Percentiles rank a stretch among this genome's conserved stretches.
Conservation (phyloP, 2,329 filamentous ascomycete species). For the Cadophora luteo-olivacea region DNA sequence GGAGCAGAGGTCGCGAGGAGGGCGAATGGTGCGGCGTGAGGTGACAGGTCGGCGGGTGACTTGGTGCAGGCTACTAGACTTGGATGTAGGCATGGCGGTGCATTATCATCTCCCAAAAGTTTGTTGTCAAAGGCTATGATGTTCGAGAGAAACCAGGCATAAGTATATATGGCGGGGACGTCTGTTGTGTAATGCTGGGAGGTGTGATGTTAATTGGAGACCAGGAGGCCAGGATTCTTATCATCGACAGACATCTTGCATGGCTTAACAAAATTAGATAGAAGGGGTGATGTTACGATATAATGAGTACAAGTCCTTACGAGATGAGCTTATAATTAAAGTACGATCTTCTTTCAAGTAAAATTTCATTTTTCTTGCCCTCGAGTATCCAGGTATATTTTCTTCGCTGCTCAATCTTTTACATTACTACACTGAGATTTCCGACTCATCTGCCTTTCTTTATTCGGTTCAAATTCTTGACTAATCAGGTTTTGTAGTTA, state of each 20-base stretch:
- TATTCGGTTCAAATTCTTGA: no score
- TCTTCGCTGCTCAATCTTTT: no score
- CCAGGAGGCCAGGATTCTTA: neutral
- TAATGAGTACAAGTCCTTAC: neutral
- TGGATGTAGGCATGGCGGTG: neutral
- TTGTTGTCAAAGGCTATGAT: neutral
- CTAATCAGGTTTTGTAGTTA: no score
- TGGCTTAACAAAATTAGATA: neutral
- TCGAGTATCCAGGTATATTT: no score
- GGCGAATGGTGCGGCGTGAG: slow-evolving; percentile 19
- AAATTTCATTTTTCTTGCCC: no score
- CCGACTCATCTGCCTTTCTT: no score
- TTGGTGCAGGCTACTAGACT: neutral
- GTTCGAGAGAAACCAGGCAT: neutral
- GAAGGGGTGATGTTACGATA: neutral
- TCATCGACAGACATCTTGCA: neutral
- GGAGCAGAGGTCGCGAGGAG: slow-evolving; percentile 31
- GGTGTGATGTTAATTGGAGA: neutral
- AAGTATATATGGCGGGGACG: neutral
- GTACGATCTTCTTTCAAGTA: no score
- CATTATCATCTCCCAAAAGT: neutral
- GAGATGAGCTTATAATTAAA: neutral
- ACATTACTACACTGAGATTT: no score
- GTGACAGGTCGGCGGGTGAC: neutral
- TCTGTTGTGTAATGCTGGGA: neutral